Conservation (phyloP, 352 stramenopile genomes). For the Aphanomyces astaci region DNA sequence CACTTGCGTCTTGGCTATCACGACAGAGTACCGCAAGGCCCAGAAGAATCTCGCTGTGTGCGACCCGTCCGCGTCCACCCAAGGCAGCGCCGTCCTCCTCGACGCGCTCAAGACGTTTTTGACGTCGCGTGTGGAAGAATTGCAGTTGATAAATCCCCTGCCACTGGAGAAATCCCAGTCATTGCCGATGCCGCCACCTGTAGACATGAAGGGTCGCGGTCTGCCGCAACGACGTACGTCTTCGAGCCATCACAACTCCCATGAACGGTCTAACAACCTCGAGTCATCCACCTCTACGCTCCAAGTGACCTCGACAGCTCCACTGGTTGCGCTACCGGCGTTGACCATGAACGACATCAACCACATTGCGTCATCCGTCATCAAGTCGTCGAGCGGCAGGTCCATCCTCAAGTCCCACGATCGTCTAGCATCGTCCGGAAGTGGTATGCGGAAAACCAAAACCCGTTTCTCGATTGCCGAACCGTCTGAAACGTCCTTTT, state of each 20-base stretch:
- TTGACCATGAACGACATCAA: neutral
- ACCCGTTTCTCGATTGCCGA: constrained; percentile 3
- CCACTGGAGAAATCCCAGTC: constrained; percentile 10
- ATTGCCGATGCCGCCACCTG: neutral
- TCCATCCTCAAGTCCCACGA: constrained; percentile 24
- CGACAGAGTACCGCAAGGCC: constrained; percentile 17
- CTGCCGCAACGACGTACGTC: neutral
- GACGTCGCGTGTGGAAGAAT: constrained; percentile 14
- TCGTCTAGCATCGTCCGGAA: neutral
- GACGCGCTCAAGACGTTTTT: constrained; percentile 10
- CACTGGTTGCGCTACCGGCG: neutral
- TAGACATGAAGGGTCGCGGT: neutral
- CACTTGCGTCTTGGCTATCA: constrained; percentile 4
- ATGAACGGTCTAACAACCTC: constrained; percentile 8
- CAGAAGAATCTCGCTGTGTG: constrained; percentile 2
- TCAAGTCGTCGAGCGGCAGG: neutral
- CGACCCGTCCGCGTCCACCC: constrained; percentile 2
- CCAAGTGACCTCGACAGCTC: neutral
- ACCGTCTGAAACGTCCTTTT: neutral
- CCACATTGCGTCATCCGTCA: neutral
- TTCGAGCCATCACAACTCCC: neutral
- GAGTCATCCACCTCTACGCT: neutral
- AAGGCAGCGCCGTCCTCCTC: constrained; percentile 14
- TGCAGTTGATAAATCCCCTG: neutral
- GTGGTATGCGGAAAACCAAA: neutral